phyloP scores from a whole-genome alignment of 176 grass and related monocot genomes.

The Guadua angustifolia region DNA sequence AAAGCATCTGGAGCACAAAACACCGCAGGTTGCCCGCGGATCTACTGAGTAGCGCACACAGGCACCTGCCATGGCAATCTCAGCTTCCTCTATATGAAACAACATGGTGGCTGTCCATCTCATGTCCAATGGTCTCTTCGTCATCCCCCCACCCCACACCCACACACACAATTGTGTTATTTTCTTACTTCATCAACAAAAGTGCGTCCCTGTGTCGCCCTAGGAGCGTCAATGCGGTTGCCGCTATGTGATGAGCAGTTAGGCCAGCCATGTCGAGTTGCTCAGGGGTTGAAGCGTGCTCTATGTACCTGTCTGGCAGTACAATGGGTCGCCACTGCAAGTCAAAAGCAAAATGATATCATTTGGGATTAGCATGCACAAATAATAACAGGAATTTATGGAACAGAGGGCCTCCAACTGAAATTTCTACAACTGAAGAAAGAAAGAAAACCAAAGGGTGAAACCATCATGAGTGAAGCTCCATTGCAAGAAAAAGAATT shows the following conservation, averaged over 20 bases:
- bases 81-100: not conserved
- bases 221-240: conserved; percentile 64
- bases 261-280: conserved; percentile 73
- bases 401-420: not conserved
- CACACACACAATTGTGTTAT: too few species aligned
- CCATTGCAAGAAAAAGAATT: conserved; percentile 13
- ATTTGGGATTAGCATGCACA: conserved; percentile 5
- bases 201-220: conserved; percentile 71
- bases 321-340: conserved; percentile 76
- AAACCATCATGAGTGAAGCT: not conserved
- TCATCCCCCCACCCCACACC: not conserved
- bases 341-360: not conserved
- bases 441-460: not conserved
- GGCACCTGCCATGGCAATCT: not conserved
- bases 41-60: not conserved
- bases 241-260: conserved; percentile 75
- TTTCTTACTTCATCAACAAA: conserved; percentile 60
- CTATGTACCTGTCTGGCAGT: conserved; percentile 70
- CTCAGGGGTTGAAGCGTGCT: conserved; percentile 56
- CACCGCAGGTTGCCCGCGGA: not conserved
- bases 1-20: not conserved
- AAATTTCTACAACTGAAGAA: conserved; percentile 14
- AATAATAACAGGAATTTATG: not conserved
- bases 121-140: not conserved
- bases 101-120: not conserved